phyloP scores from a whole-genome alignment of 2,329 filamentous ascomycete genomes.

The Fusarium temperatum region DNA sequence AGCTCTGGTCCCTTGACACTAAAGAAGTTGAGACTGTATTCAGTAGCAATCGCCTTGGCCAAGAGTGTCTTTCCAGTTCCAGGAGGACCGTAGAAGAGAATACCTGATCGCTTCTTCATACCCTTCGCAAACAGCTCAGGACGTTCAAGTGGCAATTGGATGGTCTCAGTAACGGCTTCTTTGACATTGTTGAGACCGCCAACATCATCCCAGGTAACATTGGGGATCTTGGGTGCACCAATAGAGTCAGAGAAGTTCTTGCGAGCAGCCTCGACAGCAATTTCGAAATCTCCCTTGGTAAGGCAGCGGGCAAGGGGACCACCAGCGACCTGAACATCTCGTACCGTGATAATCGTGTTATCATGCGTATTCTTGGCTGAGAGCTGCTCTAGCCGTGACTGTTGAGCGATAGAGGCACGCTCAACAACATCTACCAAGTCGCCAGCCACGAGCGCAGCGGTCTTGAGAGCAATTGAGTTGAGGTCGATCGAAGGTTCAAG shows the following conservation, averaged over 20 bases:
- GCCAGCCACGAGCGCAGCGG: slow-evolving; percentile 91
- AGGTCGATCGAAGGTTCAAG: slow-evolving; percentile 87
- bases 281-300: slow-evolving; percentile 84
- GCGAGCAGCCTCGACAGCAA: slow-evolving; percentile 92
- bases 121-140: slow-evolving; percentile 96
- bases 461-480: slow-evolving; percentile 88
- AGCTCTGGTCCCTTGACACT: slow-evolving; percentile 91
- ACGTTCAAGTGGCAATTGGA: slow-evolving; percentile 88
- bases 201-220: slow-evolving; percentile 95
- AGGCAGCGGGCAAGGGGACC: slow-evolving; percentile 81
- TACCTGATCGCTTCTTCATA: slow-evolving; percentile 97
- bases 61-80: slow-evolving; percentile 93
- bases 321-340: slow-evolving; percentile 89
- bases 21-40: slow-evolving; percentile 95
- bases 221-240: slow-evolving; percentile 96
- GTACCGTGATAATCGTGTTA: slow-evolving; percentile 65
- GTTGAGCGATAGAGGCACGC: slow-evolving; percentile 81
- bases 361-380: slow-evolving; percentile 58
- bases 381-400: slow-evolving; percentile 77
- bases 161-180: slow-evolving; percentile 96
- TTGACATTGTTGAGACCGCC: slow-evolving; percentile 94
- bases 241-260: slow-evolving; percentile 99
- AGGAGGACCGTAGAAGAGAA: slow-evolving; percentile 90
- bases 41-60: slow-evolving; percentile 91
- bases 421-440: slow-evolving; percentile 96